Percentiles rank a stretch among this genome's conserved stretches.
These are phyloP conservation scores for Crotalaria pallida DNA, from an alignment of 306 rosid species.

Conservation along the genomic window DNA sequence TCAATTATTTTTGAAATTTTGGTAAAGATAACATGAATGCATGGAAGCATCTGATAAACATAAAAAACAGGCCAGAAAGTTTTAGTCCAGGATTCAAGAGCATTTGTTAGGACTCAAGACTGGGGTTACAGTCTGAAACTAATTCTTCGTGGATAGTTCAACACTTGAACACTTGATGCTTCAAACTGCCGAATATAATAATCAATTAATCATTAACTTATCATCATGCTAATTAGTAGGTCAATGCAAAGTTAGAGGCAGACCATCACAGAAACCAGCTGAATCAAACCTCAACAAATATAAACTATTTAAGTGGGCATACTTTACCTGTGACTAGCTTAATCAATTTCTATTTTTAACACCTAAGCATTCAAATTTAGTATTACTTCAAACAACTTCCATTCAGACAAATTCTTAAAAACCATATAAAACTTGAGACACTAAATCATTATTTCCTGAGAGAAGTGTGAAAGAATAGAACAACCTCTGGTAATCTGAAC, in stretches of 20 bases:
- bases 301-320: neutral
- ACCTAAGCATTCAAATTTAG: neutral
- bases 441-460: too few relatives aligned
- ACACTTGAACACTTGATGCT: neutral
- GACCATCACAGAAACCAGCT: neutral
- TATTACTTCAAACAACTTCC: too few relatives aligned
- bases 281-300: neutral
- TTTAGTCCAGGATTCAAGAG: neutral
- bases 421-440: too few relatives aligned
- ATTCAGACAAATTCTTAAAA: too few relatives aligned
- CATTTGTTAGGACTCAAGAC: neutral
- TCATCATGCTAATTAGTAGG: neutral
- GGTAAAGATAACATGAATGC: neutral
- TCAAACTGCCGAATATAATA: neutral
- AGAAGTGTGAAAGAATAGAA: too few relatives aligned
- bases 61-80: neutral
- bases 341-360: neutral
- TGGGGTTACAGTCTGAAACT: too few relatives aligned
- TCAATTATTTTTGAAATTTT: neutral
- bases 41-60: neutral
- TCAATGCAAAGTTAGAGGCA: neutral
- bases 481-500: too few relatives aligned
- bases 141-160: neutral
- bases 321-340: neutral
- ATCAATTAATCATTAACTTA: neutral